These are phyloP conservation scores for Geosmithia flava DNA, from an alignment of 2,329 filamentous ascomycete genomes.

Conservation along the genomic window DNA sequence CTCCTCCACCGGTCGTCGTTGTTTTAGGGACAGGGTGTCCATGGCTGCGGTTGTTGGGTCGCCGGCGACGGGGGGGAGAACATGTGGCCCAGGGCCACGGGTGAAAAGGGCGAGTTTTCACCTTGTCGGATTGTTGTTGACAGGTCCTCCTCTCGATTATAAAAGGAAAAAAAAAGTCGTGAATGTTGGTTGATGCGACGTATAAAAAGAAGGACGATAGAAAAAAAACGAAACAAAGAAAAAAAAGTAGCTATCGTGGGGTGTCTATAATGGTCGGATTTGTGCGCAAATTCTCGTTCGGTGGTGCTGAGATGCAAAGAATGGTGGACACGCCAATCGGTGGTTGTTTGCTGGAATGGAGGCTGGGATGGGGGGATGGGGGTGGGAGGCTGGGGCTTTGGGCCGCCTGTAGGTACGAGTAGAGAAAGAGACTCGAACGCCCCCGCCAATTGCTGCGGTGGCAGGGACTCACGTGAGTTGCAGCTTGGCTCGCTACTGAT, in stretches of 20 bases:
- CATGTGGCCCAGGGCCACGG: neutral
- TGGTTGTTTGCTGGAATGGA: neutral
- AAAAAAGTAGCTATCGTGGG: neutral
- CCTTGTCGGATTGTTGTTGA: neutral
- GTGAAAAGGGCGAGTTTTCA: neutral
- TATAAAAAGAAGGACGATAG: neutral
- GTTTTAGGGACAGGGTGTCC: constrained; percentile 42
- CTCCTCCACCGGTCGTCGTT: constrained; percentile 41
- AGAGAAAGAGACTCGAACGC: neutral
- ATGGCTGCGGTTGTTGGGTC: constrained; percentile 22
- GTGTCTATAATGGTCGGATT: neutral
- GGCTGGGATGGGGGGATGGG: neutral
- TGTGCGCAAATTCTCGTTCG: neutral
- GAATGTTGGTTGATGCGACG: neutral
- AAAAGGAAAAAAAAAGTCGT: neutral
- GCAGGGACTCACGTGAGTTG: neutral
- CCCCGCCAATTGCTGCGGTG: neutral
- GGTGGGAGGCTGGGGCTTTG: neutral
- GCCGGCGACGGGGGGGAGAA: neutral
- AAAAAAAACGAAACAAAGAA: neutral
- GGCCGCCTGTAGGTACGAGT: neutral
- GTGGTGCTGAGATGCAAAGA: neutral
- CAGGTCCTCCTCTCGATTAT: neutral
- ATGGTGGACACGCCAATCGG: neutral
- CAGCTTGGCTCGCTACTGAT: neutral